Base-by-base conservation (phyloP, 192 early-diverging fungal genomes). In the Backusella liffmaniae region DNA sequence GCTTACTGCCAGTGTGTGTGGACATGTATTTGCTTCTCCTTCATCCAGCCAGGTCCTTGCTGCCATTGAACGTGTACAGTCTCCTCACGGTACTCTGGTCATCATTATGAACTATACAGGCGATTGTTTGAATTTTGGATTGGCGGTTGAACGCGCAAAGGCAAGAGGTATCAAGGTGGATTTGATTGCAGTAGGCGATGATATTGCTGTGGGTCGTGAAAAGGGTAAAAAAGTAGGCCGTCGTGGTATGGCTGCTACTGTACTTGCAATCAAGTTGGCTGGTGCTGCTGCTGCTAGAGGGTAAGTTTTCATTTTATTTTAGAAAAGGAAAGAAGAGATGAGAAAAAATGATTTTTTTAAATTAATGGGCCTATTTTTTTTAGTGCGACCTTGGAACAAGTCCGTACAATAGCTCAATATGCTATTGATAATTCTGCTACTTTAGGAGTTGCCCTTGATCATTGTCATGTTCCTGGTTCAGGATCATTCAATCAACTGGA, bases 71-170 rank as follows among this genome's bases (percentile, higher is more conserved):
- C 83, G 83, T 5, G 84, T 89, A 15, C 85, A 89, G 67, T 88
- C 89, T 4, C 84, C 85, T 41, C 83, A 92, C 32, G 95, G 94
- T 30, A 90, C 90, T 9, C 76, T 96, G 39, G 86, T 94, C 3
- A 86, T 96, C 13, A 88, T 96, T 86, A 96, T 94, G 83, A 96
- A 96, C 82, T 96, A 96, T 77, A 96, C 95, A 0, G 95, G 94
- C 51, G 91, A 92, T 74, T 86, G 89, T 68, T 83, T 91, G 10
- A 89, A 92, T 82, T 96, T 96, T 90, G 93, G 92, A 26, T 84
- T 91, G 4, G 95, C 95, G 7, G 90, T 94, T 5, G 92, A 90
- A 82, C 87, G 90, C 12, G 89, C 91, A 83, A 95, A 94, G 81
- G 88, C 92, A 18, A 86, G 91, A 78, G 83, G 90, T 32, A 88